Base-by-base conservation (phyloP, 2,329 filamentous ascomycete species). In the Fusarium buharicum region DNA sequence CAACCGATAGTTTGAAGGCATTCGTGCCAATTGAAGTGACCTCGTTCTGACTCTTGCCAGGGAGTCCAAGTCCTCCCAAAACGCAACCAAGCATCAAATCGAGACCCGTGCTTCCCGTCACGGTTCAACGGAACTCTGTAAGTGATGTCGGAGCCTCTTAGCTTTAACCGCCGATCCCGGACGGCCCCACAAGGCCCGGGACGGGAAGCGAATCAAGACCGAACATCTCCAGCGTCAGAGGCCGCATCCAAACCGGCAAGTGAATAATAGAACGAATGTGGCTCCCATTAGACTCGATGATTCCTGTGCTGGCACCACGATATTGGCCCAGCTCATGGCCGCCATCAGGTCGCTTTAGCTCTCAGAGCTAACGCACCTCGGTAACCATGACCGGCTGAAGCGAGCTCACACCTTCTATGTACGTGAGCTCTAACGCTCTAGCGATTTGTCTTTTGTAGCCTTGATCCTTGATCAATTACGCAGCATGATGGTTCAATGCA, bases 271-370 rank as follows among this genome's bases (percentile, higher is more conserved):
- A 31, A 39, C 39, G 28, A 47, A 31, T 37, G 57, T 64, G 62
- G 62, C 57, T 59, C 49, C 38, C 22, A 36, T 65, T 24, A 37
- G 34, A 13, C 37, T 45, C 27, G 14, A 45, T 53, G 46, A 33
- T 24, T 50, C 48, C 33, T 51, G 44, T 22, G 53, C 39, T 66
- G 62, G 44, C 62, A 47, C 22, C 40, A n/a, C 20, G 8, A 55
- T 59, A 66, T 55, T 63, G 62, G 62, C 18, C 36, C 49, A 38
- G 38, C 49, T 47, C 62, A 55, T 51, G 58, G 53, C 37, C 22
- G 18, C 49, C 59, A 51, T 55, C 43, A 49, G 62, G 61, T 40
- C 49, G 46, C 62, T 49, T 59, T 66, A 65, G 57, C 47, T 53
- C 48, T 51, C 27, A 8, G 28, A 48, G 62, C 62, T 66, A 63